phyloP scores from a whole-genome alignment of 345 rosid genomes.

The Anacardium occidentale region DNA sequence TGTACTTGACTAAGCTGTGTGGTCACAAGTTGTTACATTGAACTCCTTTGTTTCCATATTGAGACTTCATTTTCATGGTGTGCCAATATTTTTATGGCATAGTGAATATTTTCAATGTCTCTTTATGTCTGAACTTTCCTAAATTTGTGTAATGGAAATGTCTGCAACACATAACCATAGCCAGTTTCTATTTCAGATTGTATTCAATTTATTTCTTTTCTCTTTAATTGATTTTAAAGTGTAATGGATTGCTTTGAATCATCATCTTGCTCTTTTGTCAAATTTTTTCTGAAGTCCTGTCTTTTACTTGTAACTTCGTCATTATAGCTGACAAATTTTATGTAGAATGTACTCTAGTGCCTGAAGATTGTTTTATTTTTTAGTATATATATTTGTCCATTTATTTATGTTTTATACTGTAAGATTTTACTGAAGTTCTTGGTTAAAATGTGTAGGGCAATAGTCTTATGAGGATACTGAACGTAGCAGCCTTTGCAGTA shows the following conservation, averaged over 20 bases:
- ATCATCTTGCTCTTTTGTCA: neutral
- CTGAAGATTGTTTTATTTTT: neutral
- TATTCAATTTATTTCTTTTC: neutral
- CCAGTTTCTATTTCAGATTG: neutral
- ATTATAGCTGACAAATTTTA: neutral
- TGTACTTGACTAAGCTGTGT: neutral
- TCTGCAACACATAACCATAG: neutral
- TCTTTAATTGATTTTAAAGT: neutral
- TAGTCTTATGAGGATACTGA: slow-evolving; percentile 34
- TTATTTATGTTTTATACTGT: neutral
- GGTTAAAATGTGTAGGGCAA: slow-evolving; percentile 26
- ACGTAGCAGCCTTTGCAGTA: slow-evolving; percentile 35
- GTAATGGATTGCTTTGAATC: neutral
- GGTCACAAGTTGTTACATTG: neutral
- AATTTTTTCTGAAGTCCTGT: neutral
- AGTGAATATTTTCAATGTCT: neutral
- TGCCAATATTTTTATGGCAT: neutral
- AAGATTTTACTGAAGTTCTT: neutral
- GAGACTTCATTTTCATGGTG: neutral
- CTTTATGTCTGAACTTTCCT: neutral
- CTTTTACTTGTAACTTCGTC: neutral
- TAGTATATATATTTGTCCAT: too few relatives aligned
- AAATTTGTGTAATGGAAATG: neutral
- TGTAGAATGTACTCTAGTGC: neutral
- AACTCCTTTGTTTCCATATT: neutral